Base-by-base conservation (phyloP, 257 asterid species). In the Asclepias syriaca region DNA sequence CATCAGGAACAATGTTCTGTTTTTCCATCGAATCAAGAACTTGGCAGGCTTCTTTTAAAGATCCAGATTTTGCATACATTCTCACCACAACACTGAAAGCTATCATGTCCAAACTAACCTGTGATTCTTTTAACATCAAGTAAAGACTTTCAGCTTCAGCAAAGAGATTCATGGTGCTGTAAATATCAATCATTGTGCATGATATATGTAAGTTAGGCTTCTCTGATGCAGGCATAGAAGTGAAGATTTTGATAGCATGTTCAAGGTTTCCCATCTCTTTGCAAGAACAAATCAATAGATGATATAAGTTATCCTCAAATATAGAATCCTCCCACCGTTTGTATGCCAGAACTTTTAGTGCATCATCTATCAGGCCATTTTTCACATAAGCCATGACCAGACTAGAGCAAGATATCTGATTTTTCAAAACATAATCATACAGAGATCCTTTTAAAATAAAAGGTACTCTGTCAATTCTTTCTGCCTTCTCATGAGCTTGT, bases 111-210 rank as follows among this genome's bases (percentile, higher is more conserved):
- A 91, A 70, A 72, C 77, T 61, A 72, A 84, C 80, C 66, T 66
- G 83, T 69, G 90, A 88, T 66, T 68, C 66, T 70, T 79, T 84
- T 82, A 93, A 65, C 84, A 85, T 81, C 0, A 69, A 61, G 66
- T 85, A 93, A 57, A 87, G 87, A 19, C 72, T 83, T 79, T 93
- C 94, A 6, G 97, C 96, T 81, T 91, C 87, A 43, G 78, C 57
- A 71, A 85, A 85, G 72, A 73, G 55, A 71, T 81, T 65, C 86
- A 79, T 83, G 69, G 85, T 82, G 81, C 92, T 72, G 87, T 85
- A 91, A 66, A 91, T 85, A 75, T 83, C 97, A 9, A 93, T 91
- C 98, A 93, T 93, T 18, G 96, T 80, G 85, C 96, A 91, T 75
- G 70, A 58, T 56, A 89, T 91, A 72, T 89, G 91, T 86, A 93